phyloP scores from a whole-genome alignment of 306 rosid species.

The Carpinus fangiana region DNA sequence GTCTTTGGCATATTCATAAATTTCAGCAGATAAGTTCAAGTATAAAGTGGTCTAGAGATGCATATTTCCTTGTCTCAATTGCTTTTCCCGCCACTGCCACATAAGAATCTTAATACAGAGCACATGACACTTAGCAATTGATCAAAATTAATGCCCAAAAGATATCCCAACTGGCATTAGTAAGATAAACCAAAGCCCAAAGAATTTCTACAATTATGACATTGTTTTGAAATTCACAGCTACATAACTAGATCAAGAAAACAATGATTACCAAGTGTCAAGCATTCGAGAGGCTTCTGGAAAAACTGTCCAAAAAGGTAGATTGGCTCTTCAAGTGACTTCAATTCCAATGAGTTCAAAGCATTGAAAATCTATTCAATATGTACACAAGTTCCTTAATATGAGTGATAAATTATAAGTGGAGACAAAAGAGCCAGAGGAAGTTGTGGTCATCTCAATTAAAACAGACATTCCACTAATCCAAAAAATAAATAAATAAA shows the following conservation, averaged over 20 bases:
- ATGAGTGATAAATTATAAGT: conserved; percentile 29
- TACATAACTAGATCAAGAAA: conserved; percentile 4
- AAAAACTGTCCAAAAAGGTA: conserved; percentile 95
- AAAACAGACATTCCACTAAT: background rate
- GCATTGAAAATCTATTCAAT: conserved; percentile 79
- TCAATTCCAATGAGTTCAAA: conserved; percentile 87
- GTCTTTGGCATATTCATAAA: background rate
- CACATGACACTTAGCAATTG: conserved; percentile 4
- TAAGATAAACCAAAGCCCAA: conserved; percentile 9
- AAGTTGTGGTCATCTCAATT: conserved; percentile 42
- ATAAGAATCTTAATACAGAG: background rate
- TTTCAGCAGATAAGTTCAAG: conserved; percentile 1
- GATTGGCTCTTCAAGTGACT: conserved; percentile 96
- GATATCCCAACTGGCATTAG: conserved; percentile 3
- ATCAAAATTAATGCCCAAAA: conserved; percentile 13
- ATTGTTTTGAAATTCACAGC: background rate
- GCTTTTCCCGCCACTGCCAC: background rate
- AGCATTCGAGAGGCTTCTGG: conserved; percentile 82
- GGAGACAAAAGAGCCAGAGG: conserved; percentile 40
- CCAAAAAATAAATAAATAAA: too few species aligned
- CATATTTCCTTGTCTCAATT: conserved; percentile 17
- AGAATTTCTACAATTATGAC: conserved; percentile 5
- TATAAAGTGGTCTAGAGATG: background rate
- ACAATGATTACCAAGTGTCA: conserved; percentile 73
- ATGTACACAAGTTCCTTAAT: conserved; percentile 22